These are phyloP conservation scores for Salmacisia buchloeana DNA, from an alignment of 1,284 basidiomycete species.

Conservation along the genomic window DNA sequence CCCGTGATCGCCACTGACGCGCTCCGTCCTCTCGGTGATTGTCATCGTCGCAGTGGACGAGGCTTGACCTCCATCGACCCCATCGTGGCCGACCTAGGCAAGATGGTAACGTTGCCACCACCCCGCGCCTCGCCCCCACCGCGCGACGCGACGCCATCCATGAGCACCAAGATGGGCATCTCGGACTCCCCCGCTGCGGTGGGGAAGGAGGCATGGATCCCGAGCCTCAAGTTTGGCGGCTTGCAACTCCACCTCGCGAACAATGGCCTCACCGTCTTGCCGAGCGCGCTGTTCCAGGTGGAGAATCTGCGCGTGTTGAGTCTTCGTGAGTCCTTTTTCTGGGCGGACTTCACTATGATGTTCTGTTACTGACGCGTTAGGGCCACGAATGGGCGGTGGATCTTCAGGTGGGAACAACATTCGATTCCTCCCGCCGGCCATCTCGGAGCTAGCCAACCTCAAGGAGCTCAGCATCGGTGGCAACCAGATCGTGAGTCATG, in stretches of 20 bases:
- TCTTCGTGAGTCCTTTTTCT: constrained; percentile 21
- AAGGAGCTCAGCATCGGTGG: constrained; percentile 40
- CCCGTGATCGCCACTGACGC: too few relatives aligned
- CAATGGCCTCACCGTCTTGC: constrained; percentile 37
- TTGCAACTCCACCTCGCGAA: constrained; percentile 23
- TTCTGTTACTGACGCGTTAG: neutral
- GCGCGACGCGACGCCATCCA: neutral
- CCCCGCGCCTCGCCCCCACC: constrained; percentile 10
- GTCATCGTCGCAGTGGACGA: neutral
- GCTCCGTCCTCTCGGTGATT: too few relatives aligned
- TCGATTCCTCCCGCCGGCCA: constrained; percentile 36
- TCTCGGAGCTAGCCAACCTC: constrained; percentile 38
- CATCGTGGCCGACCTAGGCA: constrained; percentile 23
- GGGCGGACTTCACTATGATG: neutral
- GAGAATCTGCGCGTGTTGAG: constrained; percentile 44
- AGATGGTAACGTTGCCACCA: constrained; percentile 25
- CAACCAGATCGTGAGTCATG: constrained; percentile 22
- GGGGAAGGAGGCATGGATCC: neutral
- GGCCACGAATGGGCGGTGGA: too few relatives aligned
- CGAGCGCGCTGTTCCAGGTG: constrained; percentile 44
- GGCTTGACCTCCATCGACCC: constrained; percentile 16
- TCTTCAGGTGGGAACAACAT: constrained; percentile 27
- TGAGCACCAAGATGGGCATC: neutral
- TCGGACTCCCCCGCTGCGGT: neutral
- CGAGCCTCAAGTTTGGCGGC: neutral